Evolutionary conservation across 2,329 filamentous ascomycete species (phyloP), one percentile per base, ranked within the genome.

Genomic region (Penicillium sp.): DNA sequence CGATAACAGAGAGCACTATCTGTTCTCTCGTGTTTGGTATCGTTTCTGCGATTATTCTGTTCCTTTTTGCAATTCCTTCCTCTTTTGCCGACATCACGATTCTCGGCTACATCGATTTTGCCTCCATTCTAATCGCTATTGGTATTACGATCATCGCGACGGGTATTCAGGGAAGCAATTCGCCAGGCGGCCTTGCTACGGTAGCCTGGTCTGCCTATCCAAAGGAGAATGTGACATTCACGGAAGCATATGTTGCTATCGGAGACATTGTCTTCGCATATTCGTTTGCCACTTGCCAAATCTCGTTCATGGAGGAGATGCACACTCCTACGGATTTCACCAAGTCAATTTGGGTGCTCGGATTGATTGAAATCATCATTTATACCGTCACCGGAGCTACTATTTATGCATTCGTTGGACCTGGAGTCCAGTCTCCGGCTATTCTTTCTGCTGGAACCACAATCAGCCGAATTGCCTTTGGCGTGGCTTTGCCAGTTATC

Each of bases 1-100:
- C 71, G 59, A 81, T 82, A 59, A 77, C 80, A 56, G 68, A 76
- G 56, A 72, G 75, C 51, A 68, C 61, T 8, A 59, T 80, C 24
- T 82, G 80, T 67, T 79, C 80, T 1, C 65, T 82, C 4, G 70
- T 80, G 33, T 82, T 77, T 70, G 76, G 75, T 17, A 73, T 80
- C 4, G 73, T 82, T 30, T 81, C 79, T 0, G 80, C 79, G 56
- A 73, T 72, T 28, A 72, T 76, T 19, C 64, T 78, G 28, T 70
- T 75, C 47, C 40, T 72, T 24, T 59, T 78, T 10, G 72, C 75
- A n/a, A 59, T 78, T 4, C 75, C 75, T 8, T 74, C 75, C 2
- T 74, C 72, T 58, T 77, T 77, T 61, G 70, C 75, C 13, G 76
- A 78, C 49, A 74, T 77, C 58, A 75, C 76, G 1, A 75, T 78